These are phyloP conservation scores for Hyaloscypha hepaticicola DNA, from an alignment of 495 filamentous ascomycete genomes.

Conservation along the genomic window DNA sequence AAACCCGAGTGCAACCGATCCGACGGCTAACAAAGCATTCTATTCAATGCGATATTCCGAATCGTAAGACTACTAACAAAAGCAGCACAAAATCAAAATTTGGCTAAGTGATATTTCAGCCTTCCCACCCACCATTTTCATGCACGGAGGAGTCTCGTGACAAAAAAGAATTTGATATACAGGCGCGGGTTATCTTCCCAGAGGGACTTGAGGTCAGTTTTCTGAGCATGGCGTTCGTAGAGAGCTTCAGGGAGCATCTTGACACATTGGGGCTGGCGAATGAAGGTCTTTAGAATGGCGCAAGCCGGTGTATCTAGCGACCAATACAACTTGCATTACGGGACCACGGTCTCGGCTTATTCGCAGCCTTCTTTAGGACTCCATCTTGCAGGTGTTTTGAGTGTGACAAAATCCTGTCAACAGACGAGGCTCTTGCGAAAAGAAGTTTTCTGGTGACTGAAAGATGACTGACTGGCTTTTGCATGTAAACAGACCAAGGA, in stretches of 20 bases:
- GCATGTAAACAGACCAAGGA: not conserved
- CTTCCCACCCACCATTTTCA: constrained; percentile 8
- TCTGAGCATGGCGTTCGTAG: constrained; percentile 16
- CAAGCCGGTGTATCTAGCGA: constrained; percentile 25
- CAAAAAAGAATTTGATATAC: constrained; percentile 8
- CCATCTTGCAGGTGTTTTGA: not conserved
- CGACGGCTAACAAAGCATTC: not conserved
- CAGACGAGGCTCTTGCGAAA: not conserved
- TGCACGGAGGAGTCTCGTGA: constrained; percentile 15
- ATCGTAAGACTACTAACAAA: constrained; percentile 13
- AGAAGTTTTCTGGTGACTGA: not conserved
- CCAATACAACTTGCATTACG: constrained; percentile 30
- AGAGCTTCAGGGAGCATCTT: not conserved
- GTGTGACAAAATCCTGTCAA: not conserved
- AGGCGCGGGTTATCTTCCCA: constrained; percentile 5
- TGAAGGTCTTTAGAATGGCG: constrained; percentile 15
- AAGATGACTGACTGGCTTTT: not conserved
- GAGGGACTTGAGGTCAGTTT: not conserved
- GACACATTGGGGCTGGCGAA: constrained; percentile 18
- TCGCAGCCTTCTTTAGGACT: not conserved
- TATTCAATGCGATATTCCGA: not conserved
- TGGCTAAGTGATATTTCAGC: constrained; percentile 21
- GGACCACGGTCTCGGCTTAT: constrained; percentile 25
- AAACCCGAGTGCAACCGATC: not conserved
- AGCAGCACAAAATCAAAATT: constrained; percentile 5